phyloP scores from a whole-genome alignment of 192 early-diverging fungal genomes.

The Entophlyctis luteolus region DNA sequence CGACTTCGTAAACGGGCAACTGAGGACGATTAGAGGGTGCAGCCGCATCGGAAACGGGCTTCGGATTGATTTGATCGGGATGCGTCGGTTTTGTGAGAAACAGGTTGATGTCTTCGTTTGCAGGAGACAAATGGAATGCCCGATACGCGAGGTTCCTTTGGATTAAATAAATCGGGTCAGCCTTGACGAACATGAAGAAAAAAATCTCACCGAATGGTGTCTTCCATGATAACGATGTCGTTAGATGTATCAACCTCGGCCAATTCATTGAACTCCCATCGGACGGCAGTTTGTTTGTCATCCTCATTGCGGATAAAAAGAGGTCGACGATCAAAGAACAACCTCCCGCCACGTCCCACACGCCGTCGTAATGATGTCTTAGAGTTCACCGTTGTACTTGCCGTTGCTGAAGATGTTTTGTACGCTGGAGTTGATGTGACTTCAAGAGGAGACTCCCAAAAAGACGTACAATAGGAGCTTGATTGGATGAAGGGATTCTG shows the following conservation, averaged over 20 bases:
- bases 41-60: constrained; percentile 16
- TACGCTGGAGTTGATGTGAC: background rate
- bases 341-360: constrained; percentile 74
- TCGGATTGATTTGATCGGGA: constrained; percentile 27
- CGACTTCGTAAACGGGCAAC: constrained; percentile 9
- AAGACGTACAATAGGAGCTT: background rate
- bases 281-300: background rate
- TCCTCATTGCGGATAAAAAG: background rate
- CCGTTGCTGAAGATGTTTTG: background rate
- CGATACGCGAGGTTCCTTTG: constrained; percentile 20
- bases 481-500: constrained; percentile 4
- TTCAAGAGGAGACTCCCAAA: background rate
- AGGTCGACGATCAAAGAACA: constrained; percentile 65
- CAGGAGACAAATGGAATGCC: constrained; percentile 24
- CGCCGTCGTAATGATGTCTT: constrained; percentile 32
- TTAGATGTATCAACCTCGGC: background rate
- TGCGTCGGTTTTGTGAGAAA: constrained; percentile 24
- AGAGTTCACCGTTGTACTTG: background rate
- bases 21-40: background rate
- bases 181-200: background rate
- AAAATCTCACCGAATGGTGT: constrained; percentile 10
- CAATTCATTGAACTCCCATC: background rate
- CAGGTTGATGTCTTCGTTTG: constrained; percentile 19
- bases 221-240: constrained; percentile 7
- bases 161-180: background rate